phyloP scores from a whole-genome alignment of 208 protist species.

The Wallacemonas sp. region DNA sequence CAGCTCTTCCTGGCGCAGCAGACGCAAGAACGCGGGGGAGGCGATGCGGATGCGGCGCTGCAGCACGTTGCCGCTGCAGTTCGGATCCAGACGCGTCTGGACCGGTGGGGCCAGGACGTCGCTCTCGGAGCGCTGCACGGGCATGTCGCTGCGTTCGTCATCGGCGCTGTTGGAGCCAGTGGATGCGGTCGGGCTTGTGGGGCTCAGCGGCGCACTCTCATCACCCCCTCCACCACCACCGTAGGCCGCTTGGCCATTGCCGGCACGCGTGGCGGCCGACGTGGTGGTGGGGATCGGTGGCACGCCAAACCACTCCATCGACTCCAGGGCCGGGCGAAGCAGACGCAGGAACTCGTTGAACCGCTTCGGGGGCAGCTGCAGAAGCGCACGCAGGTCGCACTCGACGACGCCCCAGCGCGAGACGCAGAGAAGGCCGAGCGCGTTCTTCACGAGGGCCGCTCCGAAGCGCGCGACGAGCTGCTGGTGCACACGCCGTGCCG shows the following conservation, averaged over 20 bases:
- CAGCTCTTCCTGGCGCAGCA: slow-evolving; percentile 34
- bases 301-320: slow-evolving; percentile 1
- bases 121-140: not conserved
- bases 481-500: slow-evolving; percentile 46
- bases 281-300: not conserved
- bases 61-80: slow-evolving; percentile 38
- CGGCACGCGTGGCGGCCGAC: not conserved
- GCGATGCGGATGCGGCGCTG: slow-evolving; percentile 39
- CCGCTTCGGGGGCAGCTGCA: slow-evolving; percentile 41
- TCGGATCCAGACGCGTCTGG: slow-evolving; percentile 3
- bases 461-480: slow-evolving; percentile 46
- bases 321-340: slow-evolving; percentile 58
- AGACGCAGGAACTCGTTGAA: slow-evolving; percentile 77
- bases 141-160: not conserved
- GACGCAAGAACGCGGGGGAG: slow-evolving; percentile 44
- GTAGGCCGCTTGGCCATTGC: not conserved
- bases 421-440: slow-evolving; percentile 51
- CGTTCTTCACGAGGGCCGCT: slow-evolving; percentile 35
- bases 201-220: not conserved
- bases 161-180: not conserved
- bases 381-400: slow-evolving; percentile 54
- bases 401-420: slow-evolving; percentile 71
- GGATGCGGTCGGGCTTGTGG: not conserved
- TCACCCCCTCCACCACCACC: not conserved
- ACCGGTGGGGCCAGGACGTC: too few species aligned